Base-by-base conservation (phyloP, 2,329 filamentous ascomycete species). In the Stemphylium vesicarium region DNA sequence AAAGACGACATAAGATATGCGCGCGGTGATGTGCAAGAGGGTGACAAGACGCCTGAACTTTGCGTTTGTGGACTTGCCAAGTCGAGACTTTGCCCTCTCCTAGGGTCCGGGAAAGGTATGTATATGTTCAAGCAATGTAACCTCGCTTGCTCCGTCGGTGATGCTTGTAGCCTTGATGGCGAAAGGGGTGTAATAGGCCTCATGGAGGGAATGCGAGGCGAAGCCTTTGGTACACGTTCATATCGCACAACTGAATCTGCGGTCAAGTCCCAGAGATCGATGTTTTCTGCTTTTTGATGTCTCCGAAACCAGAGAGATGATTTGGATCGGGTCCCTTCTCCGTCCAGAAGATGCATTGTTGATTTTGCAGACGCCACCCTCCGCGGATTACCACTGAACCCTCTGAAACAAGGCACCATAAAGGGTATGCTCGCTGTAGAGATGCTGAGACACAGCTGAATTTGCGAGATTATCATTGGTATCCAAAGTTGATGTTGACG, bases 351-450 rank as follows among this genome's bases (percentile, higher is more conserved):
- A 33, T 48, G 35, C 18, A 56, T 53, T 16, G 50, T 36, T 12
- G 60, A 64, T 35, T 56, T 57, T 1, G 57, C 44, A 20, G 59
- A 56, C 8, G 62, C 51, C 10, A 58, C 53, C 35, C 62, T 56
- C 41, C 60, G 60, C 9, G 64, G 43, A 4, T 52, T 62, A 2
- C 57, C 51, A 13, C 69, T 65, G 0, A 66, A 29, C 20, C 56
- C 55, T 31, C 63, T 64, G 42, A 73, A 70, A 41, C 69, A 68
- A 0, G 68, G 66, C 6, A 70, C 62, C 63, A 75, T 69, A 40
- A 69, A 73, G 4, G 70, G 72, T 29, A 75, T 69, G 45, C 70
- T 71, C 26, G 70, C 71, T 7, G 72, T 75, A 7, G 59, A 62
- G 22, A 75, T 69, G 36, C 64, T 67, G 4, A 68, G 43, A 36